Percentiles rank a stretch among this genome's conserved stretches.
Evolutionary conservation across 257 asterid species (phyloP).

Genomic region (Ilex aquifolium): DNA sequence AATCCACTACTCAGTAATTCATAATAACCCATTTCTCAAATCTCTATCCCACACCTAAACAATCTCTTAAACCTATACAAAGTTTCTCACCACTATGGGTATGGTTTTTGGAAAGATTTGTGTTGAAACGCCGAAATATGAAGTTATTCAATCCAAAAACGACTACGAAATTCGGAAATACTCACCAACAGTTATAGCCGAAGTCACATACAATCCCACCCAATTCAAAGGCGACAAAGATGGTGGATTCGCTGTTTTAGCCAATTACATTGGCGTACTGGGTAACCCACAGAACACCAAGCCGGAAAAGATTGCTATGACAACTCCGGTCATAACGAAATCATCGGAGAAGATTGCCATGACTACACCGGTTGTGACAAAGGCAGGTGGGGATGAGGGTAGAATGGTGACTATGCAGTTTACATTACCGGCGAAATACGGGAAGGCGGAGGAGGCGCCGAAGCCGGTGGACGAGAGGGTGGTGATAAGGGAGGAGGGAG

Average conservation of each 20-base stretch:
- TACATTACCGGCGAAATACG: conserved; percentile 63
- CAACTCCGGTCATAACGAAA: conserved; percentile 76
- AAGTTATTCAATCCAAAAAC: conserved; percentile 33
- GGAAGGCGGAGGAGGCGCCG: conserved; percentile 70
- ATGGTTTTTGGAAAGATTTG: conserved; percentile 60
- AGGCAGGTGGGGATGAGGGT: conserved; percentile 21
- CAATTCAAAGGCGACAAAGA: conserved; percentile 60
- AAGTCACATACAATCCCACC: conserved; percentile 68
- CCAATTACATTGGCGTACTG: conserved; percentile 71
- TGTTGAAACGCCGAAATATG: conserved; percentile 72
- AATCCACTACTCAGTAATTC: too few relatives aligned
- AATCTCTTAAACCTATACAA: not conserved
- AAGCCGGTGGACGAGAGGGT: conserved; percentile 81
- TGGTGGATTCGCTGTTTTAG: conserved; percentile 72
- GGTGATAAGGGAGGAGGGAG: conserved; percentile 71
- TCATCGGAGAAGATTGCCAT: conserved; percentile 52
- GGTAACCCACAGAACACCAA: conserved; percentile 68
- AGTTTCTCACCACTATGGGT: conserved; percentile 40
- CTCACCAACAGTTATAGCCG: conserved; percentile 63
- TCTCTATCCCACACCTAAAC: not conserved
- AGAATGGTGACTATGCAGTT: conserved; percentile 65
- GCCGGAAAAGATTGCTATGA: conserved; percentile 72
- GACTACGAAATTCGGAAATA: conserved; percentile 82
- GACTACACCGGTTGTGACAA: conserved; percentile 87
- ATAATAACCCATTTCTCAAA: too few relatives aligned